These are phyloP conservation scores for Macadamia integrifolia DNA, from an alignment of 164 flowering plant genomes.

Conservation along the genomic window DNA sequence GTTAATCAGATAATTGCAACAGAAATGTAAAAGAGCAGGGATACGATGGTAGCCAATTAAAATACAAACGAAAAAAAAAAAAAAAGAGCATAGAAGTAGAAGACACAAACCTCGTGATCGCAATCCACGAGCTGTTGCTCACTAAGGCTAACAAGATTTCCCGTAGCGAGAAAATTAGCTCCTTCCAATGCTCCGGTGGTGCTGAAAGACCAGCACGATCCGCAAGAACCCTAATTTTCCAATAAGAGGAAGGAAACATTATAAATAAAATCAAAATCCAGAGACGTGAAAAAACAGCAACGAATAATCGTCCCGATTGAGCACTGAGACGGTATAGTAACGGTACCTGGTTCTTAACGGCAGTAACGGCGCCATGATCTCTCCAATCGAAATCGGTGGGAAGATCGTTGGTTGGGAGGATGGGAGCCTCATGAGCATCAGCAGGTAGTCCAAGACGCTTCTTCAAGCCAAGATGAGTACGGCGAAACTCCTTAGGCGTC, in stretches of 20 bases:
- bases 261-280: background rate
- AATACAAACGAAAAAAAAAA: too few relatives aligned
- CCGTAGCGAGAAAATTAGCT: conserved; percentile 70
- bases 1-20: too few relatives aligned
- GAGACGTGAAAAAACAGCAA: background rate
- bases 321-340: background rate
- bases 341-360: conserved; percentile 83
- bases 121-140: too few relatives aligned
- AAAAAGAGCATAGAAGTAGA: too few relatives aligned
- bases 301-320: background rate
- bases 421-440: conserved; percentile 71
- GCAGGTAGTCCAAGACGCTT: conserved; percentile 35
- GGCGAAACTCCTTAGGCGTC: conserved; percentile 69
- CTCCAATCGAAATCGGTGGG: conserved; percentile 91
- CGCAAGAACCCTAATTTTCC: conserved; percentile 70
- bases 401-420: conserved; percentile 72
- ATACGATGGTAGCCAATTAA: too few relatives aligned
- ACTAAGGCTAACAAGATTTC: conserved; percentile 12
- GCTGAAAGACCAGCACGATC: conserved; percentile 97
- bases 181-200: conserved; percentile 91
- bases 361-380: conserved; percentile 80
- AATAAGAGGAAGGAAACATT: background rate
- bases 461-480: conserved; percentile 50
- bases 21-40: too few relatives aligned
- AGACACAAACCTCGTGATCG: too few relatives aligned